Conservation (phyloP, 2,329 filamentous ascomycete species). For the Hypomyces rosellus region DNA sequence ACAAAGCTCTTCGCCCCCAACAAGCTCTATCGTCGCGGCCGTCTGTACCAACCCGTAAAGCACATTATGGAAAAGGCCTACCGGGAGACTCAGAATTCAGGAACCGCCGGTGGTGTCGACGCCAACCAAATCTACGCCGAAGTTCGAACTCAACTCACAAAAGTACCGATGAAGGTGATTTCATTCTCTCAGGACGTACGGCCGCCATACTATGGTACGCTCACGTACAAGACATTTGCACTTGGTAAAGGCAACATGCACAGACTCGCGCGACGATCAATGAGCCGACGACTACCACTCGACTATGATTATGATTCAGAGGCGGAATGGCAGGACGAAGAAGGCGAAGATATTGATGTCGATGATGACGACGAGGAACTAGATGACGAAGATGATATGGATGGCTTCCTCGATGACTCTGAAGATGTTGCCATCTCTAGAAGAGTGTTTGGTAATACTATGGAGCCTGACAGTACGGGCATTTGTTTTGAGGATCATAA, state of each 20-base stretch:
- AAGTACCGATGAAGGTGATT: conserved; percentile 57
- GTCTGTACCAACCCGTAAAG: conserved; percentile 46
- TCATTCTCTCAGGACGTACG: conserved; percentile 59
- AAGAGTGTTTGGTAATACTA: conserved; percentile 58
- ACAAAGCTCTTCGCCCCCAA: conserved; percentile 39
- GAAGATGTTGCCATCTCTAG: conserved; percentile 56
- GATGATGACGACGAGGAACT: conserved; percentile 64
- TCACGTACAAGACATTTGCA: conserved; percentile 52
- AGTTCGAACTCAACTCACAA: conserved; percentile 37
- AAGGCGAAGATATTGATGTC: conserved; percentile 61
- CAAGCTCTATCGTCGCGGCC: conserved; percentile 38
- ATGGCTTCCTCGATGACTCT: conserved; percentile 82
- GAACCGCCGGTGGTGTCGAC: conserved; percentile 29
- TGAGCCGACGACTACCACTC: conserved; percentile 51
- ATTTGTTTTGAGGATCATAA: conserved; percentile 71
- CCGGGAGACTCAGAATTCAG: conserved; percentile 37
- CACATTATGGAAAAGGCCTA: conserved; percentile 54
- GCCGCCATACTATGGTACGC: conserved; percentile 66
- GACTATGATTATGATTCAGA: conserved; percentile 85
- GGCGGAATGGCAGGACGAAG: conserved; percentile 76
- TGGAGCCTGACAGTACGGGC: conserved; percentile 72
- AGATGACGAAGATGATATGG: conserved; percentile 78
- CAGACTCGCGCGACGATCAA: conserved; percentile 48
- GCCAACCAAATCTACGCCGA: conserved; percentile 26
- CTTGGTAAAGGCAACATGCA: conserved; percentile 40